Percentiles rank a stretch among this genome's conserved stretches.
These are phyloP conservation scores for Fusarium lyarnte DNA, from an alignment of 2,329 filamentous ascomycete species.

Conservation along the genomic window DNA sequence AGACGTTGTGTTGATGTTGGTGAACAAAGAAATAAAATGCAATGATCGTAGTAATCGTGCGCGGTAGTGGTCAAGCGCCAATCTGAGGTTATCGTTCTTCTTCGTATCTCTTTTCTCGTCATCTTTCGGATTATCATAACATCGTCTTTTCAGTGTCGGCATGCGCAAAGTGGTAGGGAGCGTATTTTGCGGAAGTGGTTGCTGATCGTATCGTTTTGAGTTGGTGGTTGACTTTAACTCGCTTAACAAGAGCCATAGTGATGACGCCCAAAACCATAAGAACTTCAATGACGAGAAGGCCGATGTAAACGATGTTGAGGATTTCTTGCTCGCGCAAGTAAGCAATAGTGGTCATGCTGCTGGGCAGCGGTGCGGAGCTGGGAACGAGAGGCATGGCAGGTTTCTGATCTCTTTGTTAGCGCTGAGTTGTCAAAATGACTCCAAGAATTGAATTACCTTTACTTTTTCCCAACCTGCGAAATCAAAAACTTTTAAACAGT, in stretches of 20 bases:
- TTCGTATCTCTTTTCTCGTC: background rate
- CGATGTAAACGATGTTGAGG: conserved; percentile 59
- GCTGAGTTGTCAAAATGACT: background rate
- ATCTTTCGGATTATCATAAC: conserved; percentile 9
- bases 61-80: background rate
- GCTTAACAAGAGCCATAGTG: conserved; percentile 45
- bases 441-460: background rate
- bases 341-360: conserved; percentile 34
- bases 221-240: conserved; percentile 33
- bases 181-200: conserved; percentile 5
- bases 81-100: background rate
- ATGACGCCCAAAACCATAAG: conserved; percentile 55
- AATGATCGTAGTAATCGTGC: conserved; percentile 16
- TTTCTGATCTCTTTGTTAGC: conserved; percentile 11
- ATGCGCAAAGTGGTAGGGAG: conserved; percentile 14
- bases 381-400: conserved; percentile 38
- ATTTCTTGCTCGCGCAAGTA: conserved; percentile 47
- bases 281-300: conserved; percentile 57
- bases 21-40: conserved; percentile 34
- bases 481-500: background rate
- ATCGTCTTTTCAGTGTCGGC: conserved; percentile 12
- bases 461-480: background rate
- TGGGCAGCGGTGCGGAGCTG: conserved; percentile 26
- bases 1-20: background rate
- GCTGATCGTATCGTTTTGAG: conserved; percentile 20